Percentiles rank a stretch among this genome's conserved stretches.
Conservation (phyloP, 805 yeast species). For the Hyphopichia homilentoma region DNA sequence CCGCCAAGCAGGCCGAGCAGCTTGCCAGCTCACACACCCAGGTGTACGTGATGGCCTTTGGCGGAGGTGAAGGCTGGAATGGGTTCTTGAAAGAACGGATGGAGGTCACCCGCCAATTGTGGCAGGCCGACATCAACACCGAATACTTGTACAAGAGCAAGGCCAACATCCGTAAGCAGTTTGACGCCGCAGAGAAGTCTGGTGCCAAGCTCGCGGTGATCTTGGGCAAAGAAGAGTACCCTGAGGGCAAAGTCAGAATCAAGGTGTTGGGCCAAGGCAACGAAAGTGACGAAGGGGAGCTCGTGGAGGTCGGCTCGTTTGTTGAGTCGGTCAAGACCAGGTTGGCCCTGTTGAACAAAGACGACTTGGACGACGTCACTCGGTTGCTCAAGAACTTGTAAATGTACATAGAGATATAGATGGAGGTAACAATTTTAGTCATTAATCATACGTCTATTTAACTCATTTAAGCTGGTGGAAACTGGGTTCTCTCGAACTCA, state of each 20-base stretch:
- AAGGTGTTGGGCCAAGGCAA: slow-evolving; percentile 89
- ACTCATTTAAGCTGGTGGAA: too few species aligned
- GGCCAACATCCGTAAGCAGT: slow-evolving; percentile 93
- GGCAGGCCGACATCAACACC: slow-evolving; percentile 86
- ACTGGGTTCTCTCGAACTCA: too few species aligned
- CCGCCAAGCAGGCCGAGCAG: slow-evolving; percentile 51
- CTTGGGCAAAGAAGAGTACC: slow-evolving; percentile 90
- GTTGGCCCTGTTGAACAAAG: slow-evolving; percentile 36
- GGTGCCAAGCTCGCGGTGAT: slow-evolving; percentile 91
- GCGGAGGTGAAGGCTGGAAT: slow-evolving; percentile 95
- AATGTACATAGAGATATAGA: neutral
- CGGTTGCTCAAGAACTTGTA: slow-evolving; percentile 58
- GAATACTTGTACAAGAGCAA: slow-evolving; percentile 91
- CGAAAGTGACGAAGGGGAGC: slow-evolving; percentile 78
- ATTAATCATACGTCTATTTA: too few species aligned
- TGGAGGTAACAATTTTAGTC: too few species aligned
- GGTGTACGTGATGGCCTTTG: slow-evolving; percentile 95
- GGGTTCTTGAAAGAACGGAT: slow-evolving; percentile 92
- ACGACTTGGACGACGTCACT: slow-evolving; percentile 61
- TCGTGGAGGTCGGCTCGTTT: slow-evolving; percentile 60
- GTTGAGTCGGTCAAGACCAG: slow-evolving; percentile 43
- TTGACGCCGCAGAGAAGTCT: slow-evolving; percentile 93
- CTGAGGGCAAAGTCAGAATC: slow-evolving; percentile 76
- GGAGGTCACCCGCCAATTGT: slow-evolving; percentile 74
- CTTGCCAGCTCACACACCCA: slow-evolving; percentile 86